Conservation (phyloP, 2,329 filamentous ascomycete species). For the Neoascochyta sp. region DNA sequence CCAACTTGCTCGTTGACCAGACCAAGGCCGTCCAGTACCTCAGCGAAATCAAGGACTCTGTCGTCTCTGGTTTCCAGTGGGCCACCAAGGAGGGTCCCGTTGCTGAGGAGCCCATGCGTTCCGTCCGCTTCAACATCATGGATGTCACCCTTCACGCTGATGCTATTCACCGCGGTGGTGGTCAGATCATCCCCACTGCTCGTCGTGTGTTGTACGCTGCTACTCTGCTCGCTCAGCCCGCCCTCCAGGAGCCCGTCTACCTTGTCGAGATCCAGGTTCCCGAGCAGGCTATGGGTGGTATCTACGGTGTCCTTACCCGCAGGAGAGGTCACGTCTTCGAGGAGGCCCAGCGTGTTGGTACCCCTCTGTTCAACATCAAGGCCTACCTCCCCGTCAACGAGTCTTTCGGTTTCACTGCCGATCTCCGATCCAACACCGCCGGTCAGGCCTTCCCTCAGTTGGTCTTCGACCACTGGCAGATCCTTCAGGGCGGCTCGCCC, state of each 20-base stretch:
- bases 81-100: conserved; percentile 95
- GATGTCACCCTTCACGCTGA: conserved; percentile 99
- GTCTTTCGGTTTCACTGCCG: conserved; percentile 98
- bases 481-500: conserved; percentile 88
- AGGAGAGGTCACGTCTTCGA: conserved; percentile 98
- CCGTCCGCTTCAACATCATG: conserved; percentile 96
- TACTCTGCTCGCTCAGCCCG: conserved; percentile 83
- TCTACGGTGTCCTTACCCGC: conserved; percentile 97
- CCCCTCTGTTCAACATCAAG: conserved; percentile 99
- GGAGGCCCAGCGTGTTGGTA: conserved; percentile 97
- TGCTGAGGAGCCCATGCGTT: conserved; percentile 97
- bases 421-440: conserved; percentile 87
- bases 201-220: conserved; percentile 97
- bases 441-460: conserved; percentile 99
- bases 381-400: conserved; percentile 94
- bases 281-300: conserved; percentile 98
- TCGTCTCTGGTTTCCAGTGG: conserved; percentile 99
- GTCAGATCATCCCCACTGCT: conserved; percentile 96
- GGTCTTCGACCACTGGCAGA: conserved; percentile 98
- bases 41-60: conserved; percentile 99
- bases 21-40: conserved; percentile 99
- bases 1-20: conserved; percentile 99
- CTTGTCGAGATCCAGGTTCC: conserved; percentile 99
- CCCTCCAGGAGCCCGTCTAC: conserved; percentile 95
- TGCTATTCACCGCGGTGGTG: conserved; percentile 99